Base-by-base conservation (phyloP, 2,329 filamentous ascomycete genomes). In the Chaetomiaceae sp. region DNA sequence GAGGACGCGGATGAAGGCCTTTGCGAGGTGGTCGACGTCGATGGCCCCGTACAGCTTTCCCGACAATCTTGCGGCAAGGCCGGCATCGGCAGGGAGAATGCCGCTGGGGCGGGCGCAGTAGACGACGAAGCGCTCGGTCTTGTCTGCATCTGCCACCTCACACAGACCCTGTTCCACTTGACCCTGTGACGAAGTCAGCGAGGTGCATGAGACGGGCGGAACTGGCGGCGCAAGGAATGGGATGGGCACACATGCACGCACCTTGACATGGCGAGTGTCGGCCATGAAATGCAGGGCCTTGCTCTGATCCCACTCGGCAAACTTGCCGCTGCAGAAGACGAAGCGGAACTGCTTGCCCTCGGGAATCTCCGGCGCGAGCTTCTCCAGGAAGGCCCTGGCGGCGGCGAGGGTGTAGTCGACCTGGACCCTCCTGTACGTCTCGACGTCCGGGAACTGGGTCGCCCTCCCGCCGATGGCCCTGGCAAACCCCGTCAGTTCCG, bases 351-450 rank as follows among this genome's bases (percentile, higher is more conserved):
- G 68, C 23, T 55, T 55, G 13, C 62, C 65, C 3, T 58, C 51
- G 3, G 67, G 64, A 2, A 66, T 58, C 42, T 64, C 61, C 5
- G 64, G 57, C 7, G 66, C 64, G 20, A 74, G 65, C 5, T 51
- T 0, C 83, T 41, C 38, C 14, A 20, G 27, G 48, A 57, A 51
- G 1, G 48, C 48, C 20, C 6, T 47, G 4, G 51, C 85, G 1
- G 82, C 82, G 1, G 76, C 75, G 8, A 86, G 62, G 1, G 84
- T 74, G 62, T 82, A 85, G 54, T 81, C 76, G 48, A 81, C 71
- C 7, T 81, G 83, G 51, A 87, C 82, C 32, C 75, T 74, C 50
- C 65, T 66, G 21, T 66, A 67, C 29, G 64, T 59, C 18, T 61
- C 62, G 20, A 82, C 77, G 40, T 77, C 69, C 21, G 70, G 77